These are phyloP conservation scores for Ceratobasidium sp. DNA, from an alignment of 1,284 basidiomycete species.

Conservation along the genomic window DNA sequence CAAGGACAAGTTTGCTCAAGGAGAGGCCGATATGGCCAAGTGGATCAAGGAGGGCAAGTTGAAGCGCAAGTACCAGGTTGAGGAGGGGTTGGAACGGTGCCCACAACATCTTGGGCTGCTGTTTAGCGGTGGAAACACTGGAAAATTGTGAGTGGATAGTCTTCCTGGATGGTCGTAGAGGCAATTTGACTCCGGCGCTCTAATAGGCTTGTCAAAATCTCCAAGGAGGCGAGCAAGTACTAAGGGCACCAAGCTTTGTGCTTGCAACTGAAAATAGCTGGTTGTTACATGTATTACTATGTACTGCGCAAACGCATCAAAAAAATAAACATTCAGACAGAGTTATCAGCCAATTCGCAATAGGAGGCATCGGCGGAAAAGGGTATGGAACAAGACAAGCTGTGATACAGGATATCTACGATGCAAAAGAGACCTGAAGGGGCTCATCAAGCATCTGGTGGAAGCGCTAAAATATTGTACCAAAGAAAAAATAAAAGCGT, in stretches of 20 bases:
- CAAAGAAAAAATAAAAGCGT: not conserved
- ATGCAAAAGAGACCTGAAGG: constrained; percentile 8
- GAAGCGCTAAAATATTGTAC: constrained; percentile 16
- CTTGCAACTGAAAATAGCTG: not conserved
- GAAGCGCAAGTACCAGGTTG: constrained; percentile 82
- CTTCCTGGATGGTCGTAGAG: not conserved
- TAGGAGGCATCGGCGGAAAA: not conserved
- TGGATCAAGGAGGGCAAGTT: constrained; percentile 76
- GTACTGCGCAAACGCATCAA: constrained; percentile 4
- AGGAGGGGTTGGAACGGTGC: constrained; percentile 78
- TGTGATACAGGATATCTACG: constrained; percentile 36
- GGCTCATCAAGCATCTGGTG: not conserved
- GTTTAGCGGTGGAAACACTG: constrained; percentile 82
- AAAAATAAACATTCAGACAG: constrained; percentile 22
- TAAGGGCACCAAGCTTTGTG: not conserved
- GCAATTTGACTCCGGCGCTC: not conserved
- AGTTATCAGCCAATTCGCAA: not conserved
- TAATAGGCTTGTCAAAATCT: constrained; percentile 28
- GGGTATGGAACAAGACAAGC: constrained; percentile 25
- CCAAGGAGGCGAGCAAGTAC: constrained; percentile 44
- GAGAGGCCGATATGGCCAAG: constrained; percentile 64
- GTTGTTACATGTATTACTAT: constrained; percentile 41
- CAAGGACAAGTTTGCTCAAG: constrained; percentile 63
- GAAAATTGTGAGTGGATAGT: constrained; percentile 75
- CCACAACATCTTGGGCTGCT: constrained; percentile 74